phyloP scores from a whole-genome alignment of 2,329 filamentous ascomycete genomes.

The Alternaria postmessia region DNA sequence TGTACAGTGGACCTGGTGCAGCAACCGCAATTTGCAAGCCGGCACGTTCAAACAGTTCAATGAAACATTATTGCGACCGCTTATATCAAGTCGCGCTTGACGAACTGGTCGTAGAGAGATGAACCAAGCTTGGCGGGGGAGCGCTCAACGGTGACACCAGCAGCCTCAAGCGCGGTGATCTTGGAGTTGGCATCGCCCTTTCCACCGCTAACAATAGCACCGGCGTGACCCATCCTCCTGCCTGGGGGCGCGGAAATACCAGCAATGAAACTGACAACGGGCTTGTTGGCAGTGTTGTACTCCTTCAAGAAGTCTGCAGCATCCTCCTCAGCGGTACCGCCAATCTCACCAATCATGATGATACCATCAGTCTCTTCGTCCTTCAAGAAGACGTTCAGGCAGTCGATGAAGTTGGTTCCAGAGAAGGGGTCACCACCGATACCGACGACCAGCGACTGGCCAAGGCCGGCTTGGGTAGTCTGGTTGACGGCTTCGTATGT shows the following conservation, averaged over 20 bases:
- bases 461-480: conserved; percentile 94
- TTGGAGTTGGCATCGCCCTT: conserved; percentile 99
- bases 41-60: conserved; percentile 28
- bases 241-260: conserved; percentile 97
- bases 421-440: conserved; percentile 99
- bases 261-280: conserved; percentile 96
- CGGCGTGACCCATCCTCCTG: conserved; percentile 97
- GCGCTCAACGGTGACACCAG: conserved; percentile 95
- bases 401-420: conserved; percentile 99
- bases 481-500: conserved; percentile 99
- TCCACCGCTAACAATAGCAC: conserved; percentile 95
- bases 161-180: conserved; percentile 91
- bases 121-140: conserved; percentile 83
- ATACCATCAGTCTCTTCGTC: conserved; percentile 98
- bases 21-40: conserved; percentile 29
- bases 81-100: conserved; percentile 94
- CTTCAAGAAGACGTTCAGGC: conserved; percentile 93
- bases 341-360: conserved; percentile 99
- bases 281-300: conserved; percentile 93
- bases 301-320: conserved; percentile 94
- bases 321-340: conserved; percentile 96
- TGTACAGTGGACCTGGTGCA: conserved; percentile 42
- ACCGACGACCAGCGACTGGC: conserved; percentile 96
- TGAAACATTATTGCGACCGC: conserved; percentile 14
- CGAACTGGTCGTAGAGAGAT: conserved; percentile 92